Conservation (phyloP, 805 yeast genomes). For the Pichia nakasei region DNA sequence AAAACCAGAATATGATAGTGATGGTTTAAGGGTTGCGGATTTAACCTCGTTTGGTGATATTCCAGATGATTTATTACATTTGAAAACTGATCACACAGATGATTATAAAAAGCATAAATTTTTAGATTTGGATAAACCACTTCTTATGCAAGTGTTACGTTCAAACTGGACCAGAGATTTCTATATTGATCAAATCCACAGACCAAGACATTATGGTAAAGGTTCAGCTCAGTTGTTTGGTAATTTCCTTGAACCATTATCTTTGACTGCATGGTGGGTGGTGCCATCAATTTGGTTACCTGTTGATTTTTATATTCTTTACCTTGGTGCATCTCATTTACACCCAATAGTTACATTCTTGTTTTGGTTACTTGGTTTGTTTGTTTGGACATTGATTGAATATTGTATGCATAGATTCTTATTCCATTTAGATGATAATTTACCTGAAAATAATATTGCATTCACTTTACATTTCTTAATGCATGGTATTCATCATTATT, state of each 20-base stretch:
- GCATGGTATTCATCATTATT: constrained; percentile 94
- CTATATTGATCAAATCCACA: constrained; percentile 90
- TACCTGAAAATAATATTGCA: constrained; percentile 72
- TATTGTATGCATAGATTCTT: constrained; percentile 81
- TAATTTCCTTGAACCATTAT: constrained; percentile 84
- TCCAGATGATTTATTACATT: constrained; percentile 65
- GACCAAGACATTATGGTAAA: constrained; percentile 96
- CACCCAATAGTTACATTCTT: constrained; percentile 39
- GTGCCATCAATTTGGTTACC: constrained; percentile 88
- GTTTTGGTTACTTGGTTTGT: constrained; percentile 72
- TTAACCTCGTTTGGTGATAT: constrained; percentile 51
- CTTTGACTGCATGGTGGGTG: constrained; percentile 91
- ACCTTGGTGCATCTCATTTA: constrained; percentile 45
- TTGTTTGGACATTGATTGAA: constrained; percentile 90
- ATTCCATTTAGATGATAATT: constrained; percentile 81
- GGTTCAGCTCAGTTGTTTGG: constrained; percentile 97
- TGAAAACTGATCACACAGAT: constrained; percentile 66
- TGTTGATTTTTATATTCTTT: constrained; percentile 54
- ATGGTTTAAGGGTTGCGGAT: constrained; percentile 30
- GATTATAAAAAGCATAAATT: constrained; percentile 78
- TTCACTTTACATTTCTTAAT: constrained; percentile 79
- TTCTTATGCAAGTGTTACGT: constrained; percentile 69
- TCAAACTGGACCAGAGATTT: constrained; percentile 78
- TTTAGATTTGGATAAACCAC: constrained; percentile 75
- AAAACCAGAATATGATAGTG: constrained; percentile 19